Base-by-base conservation (phyloP, 805 yeast genomes). In the Candida taoyuanica region DNA sequence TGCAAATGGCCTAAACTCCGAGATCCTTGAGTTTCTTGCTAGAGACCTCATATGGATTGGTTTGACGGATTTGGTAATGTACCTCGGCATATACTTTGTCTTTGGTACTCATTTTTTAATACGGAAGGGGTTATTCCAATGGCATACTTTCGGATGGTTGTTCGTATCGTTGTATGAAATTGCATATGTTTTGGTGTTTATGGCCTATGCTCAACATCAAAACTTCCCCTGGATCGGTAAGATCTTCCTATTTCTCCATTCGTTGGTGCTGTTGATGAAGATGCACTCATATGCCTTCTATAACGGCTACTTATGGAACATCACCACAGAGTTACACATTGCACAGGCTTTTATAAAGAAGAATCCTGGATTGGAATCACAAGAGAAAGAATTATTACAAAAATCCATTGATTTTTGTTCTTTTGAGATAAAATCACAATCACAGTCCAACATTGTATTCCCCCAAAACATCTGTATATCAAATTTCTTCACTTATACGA, bases 281-380 rank as follows among this genome's bases (percentile, higher is more conserved):
- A 82, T 83, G 78, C 98, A 93, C 59, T 88, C 98, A 2, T 93
- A 81, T 58, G 86, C 86, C 2, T 88, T 85, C 54, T 93, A 80
- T 64, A 89, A 89, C 55, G 98, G 98, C 0, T 87, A 91, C 57
- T 64, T 93, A 42, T 85, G 94, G 88, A 63, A 59, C 24, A 74
- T 81, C 31, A 52, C 58, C 17, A 60, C 65, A 13, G 91, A 85
- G 53, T 62, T 81, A 31, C 50, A 66, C 3, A 71, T 67, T 41
- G 74, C 85, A 1, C 63, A 63, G 39, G 52, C 43, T 3, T 69
- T 70, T 33, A 49, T 77, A 30, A 64, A 67, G 15, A 67, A 68
- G 35, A 59, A 67, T 29, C n/a, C 21, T n/a, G 44, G 35, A 7
- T 7, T 15, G 8, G 63, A 65, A 6, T 54, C 58, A 17, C 46